Base-by-base conservation (phyloP, 306 rosid species). In the Arachis hypogaea region DNA sequence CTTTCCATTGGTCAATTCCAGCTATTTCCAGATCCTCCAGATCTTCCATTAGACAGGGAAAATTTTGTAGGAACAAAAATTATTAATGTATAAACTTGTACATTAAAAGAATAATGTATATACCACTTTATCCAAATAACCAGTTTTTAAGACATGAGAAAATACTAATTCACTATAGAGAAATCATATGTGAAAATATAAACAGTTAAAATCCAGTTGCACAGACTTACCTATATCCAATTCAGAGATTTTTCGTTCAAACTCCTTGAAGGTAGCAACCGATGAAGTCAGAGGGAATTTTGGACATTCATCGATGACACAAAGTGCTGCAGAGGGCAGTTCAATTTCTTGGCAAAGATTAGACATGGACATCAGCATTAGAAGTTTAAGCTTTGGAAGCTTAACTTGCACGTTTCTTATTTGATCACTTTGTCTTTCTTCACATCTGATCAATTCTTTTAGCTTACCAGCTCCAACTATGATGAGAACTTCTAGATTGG, bases 341-440 rank as follows among this genome's bases (percentile, higher is more conserved):
- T 58, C 77, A 30, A 14, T 33, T 66, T 33, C 74, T 59, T 33
- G 76, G 16, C 38, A 5, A 7, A 72, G 69, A 28, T 7, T 61
- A 51, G 69, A 16, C 7, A 82, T 63, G 6, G 59, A 29, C 3
- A 0, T 6, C 22, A 81, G 59, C 41, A 38, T 28, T 3, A 54
- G 38, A 55, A 22, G 38, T 47, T 72, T 71, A 11, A 77, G 50
- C 9, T 38, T 59, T 52, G 82, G 77, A 57, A 78, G 64, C 38
- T 22, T 40, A 43, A 61, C 58, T 46, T 73, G 28, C 8, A 5
- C 44, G n/a, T 12, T 68, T 49, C 45, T 33, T 45, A 1, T 74
- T 6, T 33, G 30, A 11, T 6, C 22, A 8, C 41, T 50, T 45
- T 41, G 2, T 18, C 6, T 68, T 11, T 41, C 43, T 52, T 45